phyloP scores from a whole-genome alignment of 257 asterid species.

The Verbascum thapsus region DNA sequence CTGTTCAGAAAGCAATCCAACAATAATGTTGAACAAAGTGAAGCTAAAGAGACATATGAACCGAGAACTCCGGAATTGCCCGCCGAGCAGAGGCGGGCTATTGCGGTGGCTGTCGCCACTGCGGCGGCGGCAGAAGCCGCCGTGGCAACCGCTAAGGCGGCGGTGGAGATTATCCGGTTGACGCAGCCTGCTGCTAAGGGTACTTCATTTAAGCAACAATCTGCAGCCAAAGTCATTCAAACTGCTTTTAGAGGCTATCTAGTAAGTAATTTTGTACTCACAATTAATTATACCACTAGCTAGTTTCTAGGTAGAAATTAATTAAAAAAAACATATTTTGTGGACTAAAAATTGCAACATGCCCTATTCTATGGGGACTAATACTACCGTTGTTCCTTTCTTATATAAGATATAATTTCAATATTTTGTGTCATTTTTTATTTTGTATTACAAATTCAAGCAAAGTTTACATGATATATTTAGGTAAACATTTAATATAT shows the following conservation, averaged over 20 bases:
- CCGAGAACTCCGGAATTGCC: too few species aligned
- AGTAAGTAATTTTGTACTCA: slow-evolving; percentile 37
- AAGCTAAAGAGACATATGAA: slow-evolving; percentile 26
- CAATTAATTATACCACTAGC: neutral
- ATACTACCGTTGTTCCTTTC: too few species aligned
- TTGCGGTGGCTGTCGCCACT: slow-evolving; percentile 75
- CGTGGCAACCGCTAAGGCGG: slow-evolving; percentile 73
- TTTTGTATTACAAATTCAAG: too few species aligned
- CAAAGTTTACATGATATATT: too few species aligned
- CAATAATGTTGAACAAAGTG: slow-evolving; percentile 33
- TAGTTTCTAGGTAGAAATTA: too few species aligned
- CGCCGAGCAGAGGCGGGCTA: slow-evolving; percentile 77
- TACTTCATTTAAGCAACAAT: slow-evolving; percentile 40
- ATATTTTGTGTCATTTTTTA: too few species aligned
- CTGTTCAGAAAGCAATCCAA: slow-evolving; percentile 59
- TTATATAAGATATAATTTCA: too few species aligned
- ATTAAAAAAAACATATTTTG: too few species aligned
- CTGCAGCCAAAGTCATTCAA: slow-evolving; percentile 77
- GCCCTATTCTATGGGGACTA: too few species aligned
- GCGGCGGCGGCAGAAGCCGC: too few species aligned
- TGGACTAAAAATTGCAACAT: too few species aligned
- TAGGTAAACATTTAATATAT: too few species aligned
- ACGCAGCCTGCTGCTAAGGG: slow-evolving; percentile 43
- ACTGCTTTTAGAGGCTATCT: slow-evolving; percentile 82
- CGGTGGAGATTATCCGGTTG: slow-evolving; percentile 73